Conservation (phyloP, 345 rosid genomes). For the Schrenkiella parvula region DNA sequence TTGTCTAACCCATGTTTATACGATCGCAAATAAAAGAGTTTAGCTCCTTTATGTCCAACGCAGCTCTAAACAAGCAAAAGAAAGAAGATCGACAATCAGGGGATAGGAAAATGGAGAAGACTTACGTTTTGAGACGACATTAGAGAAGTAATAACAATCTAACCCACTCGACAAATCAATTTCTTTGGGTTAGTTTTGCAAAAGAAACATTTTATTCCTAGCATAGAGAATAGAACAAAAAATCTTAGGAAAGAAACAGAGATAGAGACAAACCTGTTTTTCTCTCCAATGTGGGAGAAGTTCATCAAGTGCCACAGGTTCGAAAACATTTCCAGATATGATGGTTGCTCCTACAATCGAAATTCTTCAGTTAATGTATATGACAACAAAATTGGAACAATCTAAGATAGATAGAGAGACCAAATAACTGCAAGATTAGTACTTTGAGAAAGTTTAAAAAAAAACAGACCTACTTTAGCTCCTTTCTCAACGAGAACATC, state of each 20-base stretch:
- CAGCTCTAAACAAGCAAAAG: neutral
- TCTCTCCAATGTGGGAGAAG: slow-evolving; percentile 80
- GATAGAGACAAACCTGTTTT: slow-evolving; percentile 53
- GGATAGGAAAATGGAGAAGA: neutral
- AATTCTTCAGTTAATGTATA: neutral
- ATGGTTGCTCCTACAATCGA: slow-evolving; percentile 64
- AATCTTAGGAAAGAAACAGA: neutral
- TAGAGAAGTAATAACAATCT: neutral
- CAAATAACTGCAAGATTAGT: neutral
- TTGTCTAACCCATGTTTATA: slow-evolving; percentile 47
- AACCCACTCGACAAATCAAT: neutral
- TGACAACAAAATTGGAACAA: neutral
- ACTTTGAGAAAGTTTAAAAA: neutral
- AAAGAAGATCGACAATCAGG: neutral
- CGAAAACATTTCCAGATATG: slow-evolving; percentile 84
- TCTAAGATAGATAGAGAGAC: neutral
- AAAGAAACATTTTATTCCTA: neutral
- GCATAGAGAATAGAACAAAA: neutral
- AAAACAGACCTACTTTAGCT: slow-evolving; percentile 64
- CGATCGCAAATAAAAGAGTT: slow-evolving; percentile 42
- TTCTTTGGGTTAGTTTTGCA: neutral
- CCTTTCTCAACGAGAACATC: slow-evolving; percentile 93
- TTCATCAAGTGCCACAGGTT: slow-evolving; percentile 77
- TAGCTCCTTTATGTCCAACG: slow-evolving; percentile 39
- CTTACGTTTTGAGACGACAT: slow-evolving; percentile 15